These are phyloP conservation scores for Scleroderma citrinum DNA, from an alignment of 768 basidiomycete species.

Conservation along the genomic window DNA sequence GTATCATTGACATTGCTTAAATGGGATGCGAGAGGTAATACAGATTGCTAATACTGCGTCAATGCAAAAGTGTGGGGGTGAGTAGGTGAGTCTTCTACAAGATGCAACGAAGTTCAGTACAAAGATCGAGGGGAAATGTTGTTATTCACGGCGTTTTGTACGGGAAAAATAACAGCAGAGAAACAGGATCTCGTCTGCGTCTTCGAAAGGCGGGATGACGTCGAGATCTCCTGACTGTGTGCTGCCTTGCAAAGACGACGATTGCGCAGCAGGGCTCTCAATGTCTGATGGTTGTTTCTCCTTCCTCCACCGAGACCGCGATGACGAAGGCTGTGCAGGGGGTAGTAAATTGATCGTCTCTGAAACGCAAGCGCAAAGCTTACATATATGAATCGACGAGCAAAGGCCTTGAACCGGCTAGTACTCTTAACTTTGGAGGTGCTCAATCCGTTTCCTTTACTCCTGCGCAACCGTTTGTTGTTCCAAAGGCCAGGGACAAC, in stretches of 20 bases:
- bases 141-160: slow-evolving; percentile 10
- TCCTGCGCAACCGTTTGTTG: slow-evolving; percentile 3
- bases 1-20: background rate
- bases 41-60: background rate
- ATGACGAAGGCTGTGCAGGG: slow-evolving; percentile 7
- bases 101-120: background rate
- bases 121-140: background rate
- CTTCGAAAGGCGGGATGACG: slow-evolving; percentile 3
- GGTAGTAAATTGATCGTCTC: background rate
- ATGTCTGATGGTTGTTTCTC: background rate
- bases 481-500: slow-evolving; percentile 11
- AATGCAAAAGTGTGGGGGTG: background rate
- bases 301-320: background rate
- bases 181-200: slow-evolving; percentile 16
- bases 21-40: background rate
- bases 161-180: slow-evolving; percentile 24
- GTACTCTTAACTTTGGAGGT: background rate
- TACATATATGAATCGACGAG: slow-evolving; percentile 15
- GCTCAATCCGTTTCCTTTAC: background rate
- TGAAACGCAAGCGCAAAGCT: background rate
- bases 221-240: slow-evolving; percentile 1
- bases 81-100: background rate
- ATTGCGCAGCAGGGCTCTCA: background rate
- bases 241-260: background rate
- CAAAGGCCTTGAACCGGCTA: slow-evolving; percentile 5